Evolutionary conservation across 225 moss, liverwort and hornwort species (phyloP), one percentile per base, ranked within the genome.

Genomic region (Pseudisothecium myosuroides): DNA sequence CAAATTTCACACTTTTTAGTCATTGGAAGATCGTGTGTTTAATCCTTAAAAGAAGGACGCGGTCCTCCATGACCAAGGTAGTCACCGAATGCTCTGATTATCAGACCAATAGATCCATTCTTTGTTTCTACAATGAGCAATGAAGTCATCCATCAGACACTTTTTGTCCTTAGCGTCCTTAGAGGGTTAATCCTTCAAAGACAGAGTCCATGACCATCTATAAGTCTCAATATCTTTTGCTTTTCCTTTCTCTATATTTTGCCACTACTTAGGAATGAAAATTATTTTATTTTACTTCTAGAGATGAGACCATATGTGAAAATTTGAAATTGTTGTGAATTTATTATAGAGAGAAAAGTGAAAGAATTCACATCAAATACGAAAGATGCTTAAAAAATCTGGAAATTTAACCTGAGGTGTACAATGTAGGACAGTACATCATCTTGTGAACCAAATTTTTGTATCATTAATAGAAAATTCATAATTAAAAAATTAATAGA

Each of bases 401-500:
- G 3, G 8, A 72, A 72, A 0, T 43, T 71, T 9, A 9, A 15
- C 27, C 3, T 72, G 16, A 2, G 27, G 3, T 26, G 9, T 72
- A 45, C 4, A 29, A 17, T 29, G 6, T 28, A 43, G 3, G 17
- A 4, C 6, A 45, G 6, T 45, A 10, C 45, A 73, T 73, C 45
- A 73, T 45, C 0, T 0, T 39, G 1, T 22, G 7, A 39, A 14
- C 4, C 14, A 14, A 69, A 24, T 37, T n/a, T 69, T 4, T 13
- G 7, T 23, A 0, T 23, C 23, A n/a, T 69, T 39, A n/a, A n/a
- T n/a, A n/a, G n/a, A n/a, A n/a, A n/a, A n/a, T n/a, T 4, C 39
- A 24, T 24, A 43, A 17, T 28, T 19, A 19, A 1, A 74, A 74
- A 31, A 47, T 11, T 11, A 47, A 3, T 74, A 31, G 18, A 29